These are phyloP conservation scores for Hebeloma cylindrosporum DNA, from an alignment of 768 basidiomycete genomes.

Conservation along the genomic window DNA sequence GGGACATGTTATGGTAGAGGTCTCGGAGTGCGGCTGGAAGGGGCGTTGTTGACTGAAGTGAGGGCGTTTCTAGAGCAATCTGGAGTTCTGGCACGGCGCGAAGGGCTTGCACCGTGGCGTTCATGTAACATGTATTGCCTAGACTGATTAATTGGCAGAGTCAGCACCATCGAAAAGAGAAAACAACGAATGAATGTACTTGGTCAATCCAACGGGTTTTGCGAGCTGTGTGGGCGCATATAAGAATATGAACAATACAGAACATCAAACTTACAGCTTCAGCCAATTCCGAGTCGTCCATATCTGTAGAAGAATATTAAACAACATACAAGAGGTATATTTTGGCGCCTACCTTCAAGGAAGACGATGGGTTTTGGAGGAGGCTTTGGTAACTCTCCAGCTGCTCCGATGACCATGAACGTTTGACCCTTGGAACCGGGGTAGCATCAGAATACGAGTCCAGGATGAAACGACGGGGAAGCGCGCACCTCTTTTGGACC, in stretches of 20 bases:
- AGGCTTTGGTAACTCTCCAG: slow-evolving; percentile 88
- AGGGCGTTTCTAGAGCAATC: slow-evolving; percentile 56
- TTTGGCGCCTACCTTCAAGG: slow-evolving; percentile 63
- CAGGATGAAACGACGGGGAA: not conserved
- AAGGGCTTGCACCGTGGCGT: slow-evolving; percentile 91
- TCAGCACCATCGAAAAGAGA: not conserved
- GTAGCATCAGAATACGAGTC: not conserved
- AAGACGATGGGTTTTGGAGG: slow-evolving; percentile 80
- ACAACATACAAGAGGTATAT: not conserved
- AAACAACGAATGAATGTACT: slow-evolving; percentile 41
- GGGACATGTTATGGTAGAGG: slow-evolving; percentile 70
- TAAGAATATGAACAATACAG: slow-evolving; percentile 3
- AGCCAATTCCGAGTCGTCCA: slow-evolving; percentile 81
- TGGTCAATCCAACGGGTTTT: slow-evolving; percentile 78
- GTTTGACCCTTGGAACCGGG: slow-evolving; percentile 66
- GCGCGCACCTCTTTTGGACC: slow-evolving; percentile 73
- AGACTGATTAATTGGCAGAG: slow-evolving; percentile 38
- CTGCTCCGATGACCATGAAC: slow-evolving; percentile 91
- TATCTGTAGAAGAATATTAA: slow-evolving; percentile 48
- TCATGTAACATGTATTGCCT: slow-evolving; percentile 99
- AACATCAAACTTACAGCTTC: slow-evolving; percentile 57
- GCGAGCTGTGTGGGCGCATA: slow-evolving; percentile 61
- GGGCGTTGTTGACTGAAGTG: slow-evolving; percentile 40
- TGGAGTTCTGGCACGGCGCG: slow-evolving; percentile 90
- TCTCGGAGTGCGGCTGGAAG: slow-evolving; percentile 58